These are phyloP conservation scores for Eimeria sp. DNA, from an alignment of 169 alveolate genomes.

Conservation along the genomic window DNA sequence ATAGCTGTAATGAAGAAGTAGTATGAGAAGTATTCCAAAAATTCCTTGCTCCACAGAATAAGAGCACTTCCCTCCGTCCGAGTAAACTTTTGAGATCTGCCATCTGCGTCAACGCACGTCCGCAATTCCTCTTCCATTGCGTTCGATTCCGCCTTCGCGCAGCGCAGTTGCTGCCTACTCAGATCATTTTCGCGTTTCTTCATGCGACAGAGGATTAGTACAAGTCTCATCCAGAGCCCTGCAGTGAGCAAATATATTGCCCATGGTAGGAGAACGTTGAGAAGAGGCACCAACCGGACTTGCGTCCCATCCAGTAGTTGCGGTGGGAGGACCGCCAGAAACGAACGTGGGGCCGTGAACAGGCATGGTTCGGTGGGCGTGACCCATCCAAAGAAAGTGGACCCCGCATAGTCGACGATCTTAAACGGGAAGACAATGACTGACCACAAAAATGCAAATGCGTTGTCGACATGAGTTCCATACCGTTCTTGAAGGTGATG, in stretches of 20 bases:
- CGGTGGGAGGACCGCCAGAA: slow-evolving; percentile 16
- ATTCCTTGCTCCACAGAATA: slow-evolving; percentile 43
- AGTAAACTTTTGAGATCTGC: neutral
- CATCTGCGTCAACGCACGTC: neutral
- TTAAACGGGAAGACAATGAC: slow-evolving; percentile 7
- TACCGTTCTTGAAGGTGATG: neutral
- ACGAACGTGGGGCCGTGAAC: slow-evolving; percentile 32
- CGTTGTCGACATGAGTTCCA: neutral
- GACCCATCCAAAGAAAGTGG: neutral
- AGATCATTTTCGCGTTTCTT: slow-evolving; percentile 47
- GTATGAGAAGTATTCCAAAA: slow-evolving; percentile 42
- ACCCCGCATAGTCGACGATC: slow-evolving; percentile 28
- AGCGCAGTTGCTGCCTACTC: slow-evolving; percentile 27
- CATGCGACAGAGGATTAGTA: slow-evolving; percentile 30
- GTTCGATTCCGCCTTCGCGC: neutral
- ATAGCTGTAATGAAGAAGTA: slow-evolving; percentile 36
- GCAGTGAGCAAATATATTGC: slow-evolving; percentile 30
- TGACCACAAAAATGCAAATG: slow-evolving; percentile 9
- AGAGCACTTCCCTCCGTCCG: neutral
- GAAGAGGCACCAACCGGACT: slow-evolving; percentile 48
- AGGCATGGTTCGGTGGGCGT: slow-evolving; percentile 7
- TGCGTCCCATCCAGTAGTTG: slow-evolving; percentile 28
- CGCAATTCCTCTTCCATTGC: neutral
- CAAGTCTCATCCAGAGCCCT: slow-evolving; percentile 65
- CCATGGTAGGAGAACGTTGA: slow-evolving; percentile 58